phyloP scores from a whole-genome alignment of 352 stramenopile species.

The Globisporangium paddicum region DNA sequence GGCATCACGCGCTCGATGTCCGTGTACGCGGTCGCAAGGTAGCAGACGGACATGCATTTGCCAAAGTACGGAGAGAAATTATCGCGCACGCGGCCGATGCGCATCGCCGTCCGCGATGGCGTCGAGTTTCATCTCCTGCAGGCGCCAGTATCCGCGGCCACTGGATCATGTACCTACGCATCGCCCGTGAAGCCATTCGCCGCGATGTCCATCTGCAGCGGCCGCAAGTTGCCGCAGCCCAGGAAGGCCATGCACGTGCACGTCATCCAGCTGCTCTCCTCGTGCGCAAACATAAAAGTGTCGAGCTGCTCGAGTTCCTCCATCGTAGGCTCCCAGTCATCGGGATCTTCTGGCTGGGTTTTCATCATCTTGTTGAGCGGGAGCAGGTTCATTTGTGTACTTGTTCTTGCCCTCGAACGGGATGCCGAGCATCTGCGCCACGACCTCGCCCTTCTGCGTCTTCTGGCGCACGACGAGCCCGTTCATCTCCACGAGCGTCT shows the following conservation, averaged over 20 bases:
- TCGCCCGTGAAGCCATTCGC: conserved; percentile 31
- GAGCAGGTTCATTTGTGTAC: conserved; percentile 44
- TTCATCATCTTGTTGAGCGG: conserved; percentile 47
- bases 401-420: conserved; percentile 59
- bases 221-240: conserved; percentile 33
- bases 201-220: conserved; percentile 40
- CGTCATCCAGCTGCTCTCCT: conserved; percentile 32
- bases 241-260: conserved; percentile 29
- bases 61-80: conserved; percentile 50
- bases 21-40: conserved; percentile 63
- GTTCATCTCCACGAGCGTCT: conserved; percentile 27
- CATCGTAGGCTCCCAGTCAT: conserved; percentile 40
- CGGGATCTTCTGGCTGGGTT: conserved; percentile 30
- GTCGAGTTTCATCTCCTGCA: conserved; percentile 38
- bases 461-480: conserved; percentile 54
- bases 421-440: conserved; percentile 45
- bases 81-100: conserved; percentile 43
- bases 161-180: conserved; percentile 42
- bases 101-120: conserved; percentile 17
- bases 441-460: conserved; percentile 37
- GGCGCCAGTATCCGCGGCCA: conserved; percentile 32
- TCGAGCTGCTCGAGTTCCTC: conserved; percentile 44
- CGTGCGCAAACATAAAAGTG: conserved; percentile 39
- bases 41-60: conserved; percentile 35
- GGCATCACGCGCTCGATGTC: conserved; percentile 49